Percentiles rank a stretch among this genome's conserved stretches.
Conservation (phyloP, 2,329 filamentous ascomycete species). For the Aspergillus spinulosporus region DNA sequence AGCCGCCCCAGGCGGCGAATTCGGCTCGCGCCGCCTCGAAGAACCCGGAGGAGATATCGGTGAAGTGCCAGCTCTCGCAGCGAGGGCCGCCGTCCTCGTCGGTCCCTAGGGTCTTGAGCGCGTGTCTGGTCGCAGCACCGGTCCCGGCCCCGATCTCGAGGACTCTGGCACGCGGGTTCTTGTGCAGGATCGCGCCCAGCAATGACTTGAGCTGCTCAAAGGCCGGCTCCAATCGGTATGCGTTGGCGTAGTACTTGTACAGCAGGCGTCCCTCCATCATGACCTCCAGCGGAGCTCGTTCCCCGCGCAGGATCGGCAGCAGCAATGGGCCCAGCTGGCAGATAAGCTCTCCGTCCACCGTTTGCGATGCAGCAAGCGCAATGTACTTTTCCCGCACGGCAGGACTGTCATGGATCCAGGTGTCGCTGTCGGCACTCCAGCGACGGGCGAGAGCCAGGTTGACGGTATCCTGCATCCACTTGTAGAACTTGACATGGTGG, state of each 20-base stretch:
- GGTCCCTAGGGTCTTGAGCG: not conserved
- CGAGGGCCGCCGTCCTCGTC: not conserved
- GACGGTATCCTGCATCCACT: not conserved
- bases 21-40: conserved; percentile 38
- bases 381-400: not conserved
- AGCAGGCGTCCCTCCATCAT: not conserved
- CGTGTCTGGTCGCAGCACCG: conserved; percentile 18
- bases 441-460: no score
- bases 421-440: not conserved
- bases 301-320: not conserved
- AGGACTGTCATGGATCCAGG: no score
- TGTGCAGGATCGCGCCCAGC: not conserved
- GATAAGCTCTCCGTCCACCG: not conserved
- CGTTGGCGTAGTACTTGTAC: not conserved
- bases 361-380: not conserved
- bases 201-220: conserved; percentile 13
- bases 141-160: conserved; percentile 39
- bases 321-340: not conserved
- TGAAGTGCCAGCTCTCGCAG: conserved; percentile 30
- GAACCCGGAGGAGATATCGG: conserved; percentile 48
- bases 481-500: not conserved
- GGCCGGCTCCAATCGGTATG: not conserved
- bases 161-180: conserved; percentile 20
- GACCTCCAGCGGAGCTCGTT: not conserved
- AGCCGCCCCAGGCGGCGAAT: conserved; percentile 25